Conservation (phyloP, 331 rosid species). For the Dryas integrifolia region DNA sequence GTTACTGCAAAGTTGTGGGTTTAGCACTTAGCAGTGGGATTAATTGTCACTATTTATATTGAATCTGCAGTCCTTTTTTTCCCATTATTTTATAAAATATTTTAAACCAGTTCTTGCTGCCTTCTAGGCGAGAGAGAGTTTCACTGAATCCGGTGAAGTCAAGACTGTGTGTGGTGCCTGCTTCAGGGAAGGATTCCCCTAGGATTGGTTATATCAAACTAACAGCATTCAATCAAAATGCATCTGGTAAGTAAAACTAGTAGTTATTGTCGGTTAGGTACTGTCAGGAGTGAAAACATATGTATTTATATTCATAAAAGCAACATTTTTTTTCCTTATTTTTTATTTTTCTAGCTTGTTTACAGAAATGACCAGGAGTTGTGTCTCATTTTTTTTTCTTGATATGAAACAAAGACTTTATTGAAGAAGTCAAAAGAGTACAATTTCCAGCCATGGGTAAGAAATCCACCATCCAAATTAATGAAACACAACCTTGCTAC, state of each 20-base stretch:
- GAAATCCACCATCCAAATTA: too few relatives aligned
- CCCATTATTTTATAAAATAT: constrained; percentile 4
- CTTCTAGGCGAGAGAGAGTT: constrained; percentile 87
- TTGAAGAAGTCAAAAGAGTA: too few relatives aligned
- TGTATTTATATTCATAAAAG: too few relatives aligned
- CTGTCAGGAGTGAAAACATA: not conserved
- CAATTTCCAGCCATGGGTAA: too few relatives aligned
- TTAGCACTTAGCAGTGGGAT: not conserved
- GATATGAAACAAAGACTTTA: too few relatives aligned
- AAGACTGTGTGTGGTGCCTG: constrained; percentile 70
- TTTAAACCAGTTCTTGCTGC: constrained; percentile 13
- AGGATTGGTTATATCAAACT: constrained; percentile 84
- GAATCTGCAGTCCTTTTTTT: not conserved
- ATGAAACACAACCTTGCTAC: too few relatives aligned
- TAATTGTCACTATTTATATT: not conserved
- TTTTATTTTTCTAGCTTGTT: too few relatives aligned
- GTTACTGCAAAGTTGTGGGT: not conserved
- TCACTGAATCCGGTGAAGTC: constrained; percentile 87
- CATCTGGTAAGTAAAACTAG: constrained; percentile 59
- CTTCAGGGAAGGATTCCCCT: constrained; percentile 61
- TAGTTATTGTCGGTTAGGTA: constrained; percentile 7
- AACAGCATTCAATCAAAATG: constrained; percentile 79
- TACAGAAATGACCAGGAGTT: too few relatives aligned
- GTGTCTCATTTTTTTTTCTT: too few relatives aligned
- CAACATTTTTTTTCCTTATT: too few relatives aligned